These are phyloP conservation scores for Monosporascus sp. DNA, from an alignment of 2,329 filamentous ascomycete genomes.

Conservation along the genomic window DNA sequence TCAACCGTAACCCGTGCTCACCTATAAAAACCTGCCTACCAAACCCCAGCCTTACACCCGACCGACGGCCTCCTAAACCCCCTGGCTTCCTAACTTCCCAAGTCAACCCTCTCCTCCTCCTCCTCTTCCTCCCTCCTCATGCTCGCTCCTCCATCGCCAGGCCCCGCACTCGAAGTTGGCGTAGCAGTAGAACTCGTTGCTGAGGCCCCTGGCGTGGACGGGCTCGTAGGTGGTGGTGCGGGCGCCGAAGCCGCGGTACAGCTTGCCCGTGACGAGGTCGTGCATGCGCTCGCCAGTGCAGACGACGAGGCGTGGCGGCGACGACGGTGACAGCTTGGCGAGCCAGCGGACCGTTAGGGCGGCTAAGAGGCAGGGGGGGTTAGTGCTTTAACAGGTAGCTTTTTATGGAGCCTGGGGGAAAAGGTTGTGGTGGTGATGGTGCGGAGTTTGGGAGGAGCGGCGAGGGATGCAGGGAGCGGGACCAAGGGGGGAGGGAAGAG, in stretches of 20 bases:
- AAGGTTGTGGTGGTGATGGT: not conserved
- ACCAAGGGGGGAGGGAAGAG: not conserved
- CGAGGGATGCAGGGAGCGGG: no score
- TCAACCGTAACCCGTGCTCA: no score
- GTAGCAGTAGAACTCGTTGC: conserved; percentile 78
- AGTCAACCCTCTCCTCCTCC: no score
- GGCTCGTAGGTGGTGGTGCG: conserved; percentile 64
- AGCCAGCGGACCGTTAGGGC: conserved; percentile 74
- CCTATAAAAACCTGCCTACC: no score
- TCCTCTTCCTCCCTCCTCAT: conserved; percentile 2
- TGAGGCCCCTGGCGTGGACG: conserved; percentile 64
- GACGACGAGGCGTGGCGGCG: conserved; percentile 46
- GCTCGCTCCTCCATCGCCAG: conserved; percentile 35
- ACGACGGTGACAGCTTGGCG: conserved; percentile 36
- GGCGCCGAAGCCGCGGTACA: conserved; percentile 62
- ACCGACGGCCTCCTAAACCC: no score
- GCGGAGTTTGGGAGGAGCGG: not conserved
- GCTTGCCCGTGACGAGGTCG: conserved; percentile 48
- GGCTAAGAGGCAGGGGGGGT: conserved; percentile 35
- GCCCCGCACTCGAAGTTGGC: conserved; percentile 65
- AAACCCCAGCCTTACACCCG: no score
- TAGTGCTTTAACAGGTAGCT: conserved; percentile 3
- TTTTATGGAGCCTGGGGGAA: not conserved
- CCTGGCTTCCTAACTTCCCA: no score
- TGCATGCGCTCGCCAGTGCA: conserved; percentile 78